Conservation (phyloP, 148 eudicot genomes). For the Chenopodium berlandieri region DNA sequence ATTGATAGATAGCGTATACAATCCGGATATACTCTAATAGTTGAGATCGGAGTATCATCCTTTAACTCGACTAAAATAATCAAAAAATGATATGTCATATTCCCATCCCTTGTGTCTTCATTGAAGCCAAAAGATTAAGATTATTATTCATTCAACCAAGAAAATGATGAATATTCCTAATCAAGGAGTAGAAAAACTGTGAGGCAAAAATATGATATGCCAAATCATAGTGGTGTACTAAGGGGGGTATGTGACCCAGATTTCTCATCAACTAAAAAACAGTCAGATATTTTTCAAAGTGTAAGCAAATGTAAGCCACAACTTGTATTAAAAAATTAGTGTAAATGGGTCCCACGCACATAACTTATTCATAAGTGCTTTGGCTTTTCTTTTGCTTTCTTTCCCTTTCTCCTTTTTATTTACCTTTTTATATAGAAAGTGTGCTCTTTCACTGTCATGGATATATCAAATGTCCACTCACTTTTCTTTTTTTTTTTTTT, state of each 20-base stretch:
- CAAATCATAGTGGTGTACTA: slow-evolving; percentile 17
- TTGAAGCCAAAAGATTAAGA: neutral
- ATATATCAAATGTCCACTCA: slow-evolving; percentile 19
- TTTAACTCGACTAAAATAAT: neutral
- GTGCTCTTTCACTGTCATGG: slow-evolving; percentile 36
- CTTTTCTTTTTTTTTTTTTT: neutral
- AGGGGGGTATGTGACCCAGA: slow-evolving; percentile 4
- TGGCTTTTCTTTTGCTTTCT: slow-evolving; percentile 30
- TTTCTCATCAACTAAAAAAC: slow-evolving; percentile 26
- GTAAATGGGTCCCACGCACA: slow-evolving; percentile 25
- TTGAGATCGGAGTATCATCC: neutral
- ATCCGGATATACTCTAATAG: too few species aligned
- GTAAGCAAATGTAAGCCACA: slow-evolving; percentile 30
- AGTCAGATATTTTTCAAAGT: slow-evolving; percentile 24
- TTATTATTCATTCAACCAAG: slow-evolving; percentile 6
- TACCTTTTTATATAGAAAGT: slow-evolving; percentile 19
- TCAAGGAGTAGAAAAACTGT: neutral
- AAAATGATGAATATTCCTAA: slow-evolving; percentile 7
- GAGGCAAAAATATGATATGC: slow-evolving; percentile 17
- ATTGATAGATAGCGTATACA: too few species aligned
- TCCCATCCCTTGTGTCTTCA: neutral
- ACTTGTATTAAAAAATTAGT: slow-evolving; percentile 15
- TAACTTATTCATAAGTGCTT: slow-evolving; percentile 18
- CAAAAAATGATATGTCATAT: neutral
- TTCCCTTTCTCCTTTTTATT: slow-evolving; percentile 21